Percentiles rank a stretch among this genome's conserved stretches.
Evolutionary conservation across 2,329 filamentous ascomycete genomes (phyloP).

Genomic region (Allantophomopsis cytisporea): DNA sequence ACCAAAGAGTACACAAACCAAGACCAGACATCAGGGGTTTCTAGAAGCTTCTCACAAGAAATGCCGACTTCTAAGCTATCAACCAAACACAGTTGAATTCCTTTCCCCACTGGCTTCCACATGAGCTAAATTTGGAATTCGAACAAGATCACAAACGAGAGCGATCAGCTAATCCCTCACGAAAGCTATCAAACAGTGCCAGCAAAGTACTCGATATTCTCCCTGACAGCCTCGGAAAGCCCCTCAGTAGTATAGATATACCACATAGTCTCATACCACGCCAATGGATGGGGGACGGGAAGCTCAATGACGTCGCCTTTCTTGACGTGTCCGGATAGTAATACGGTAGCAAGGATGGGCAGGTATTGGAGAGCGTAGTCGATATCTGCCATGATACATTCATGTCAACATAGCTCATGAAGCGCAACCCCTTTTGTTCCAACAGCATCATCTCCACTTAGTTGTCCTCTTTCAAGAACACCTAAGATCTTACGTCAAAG

Average conservation of each 20-base stretch:
- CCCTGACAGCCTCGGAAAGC: conserved; percentile 29
- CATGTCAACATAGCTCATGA: conserved; percentile 2
- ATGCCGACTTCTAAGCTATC: too few relatives aligned
- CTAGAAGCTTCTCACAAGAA: too few relatives aligned
- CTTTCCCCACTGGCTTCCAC: too few relatives aligned
- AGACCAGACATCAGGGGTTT: too few relatives aligned
- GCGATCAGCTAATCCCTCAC: too few relatives aligned
- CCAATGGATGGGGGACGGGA: conserved; percentile 40
- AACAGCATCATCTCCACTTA: neutral
- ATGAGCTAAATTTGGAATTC: too few relatives aligned
- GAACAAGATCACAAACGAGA: too few relatives aligned
- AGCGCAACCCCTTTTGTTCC: conserved; percentile 4
- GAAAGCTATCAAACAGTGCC: conserved; percentile 20
- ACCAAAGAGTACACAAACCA: too few relatives aligned
- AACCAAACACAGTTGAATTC: too few relatives aligned
- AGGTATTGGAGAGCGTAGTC: conserved; percentile 32
- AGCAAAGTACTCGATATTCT: conserved; percentile 41
- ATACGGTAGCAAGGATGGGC: conserved; percentile 38
- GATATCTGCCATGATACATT: conserved; percentile 24
- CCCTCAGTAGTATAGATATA: conserved; percentile 39
- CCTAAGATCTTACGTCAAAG: too few relatives aligned
- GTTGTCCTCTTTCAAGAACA: too few relatives aligned
- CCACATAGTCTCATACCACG: conserved; percentile 39
- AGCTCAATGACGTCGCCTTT: conserved; percentile 41
- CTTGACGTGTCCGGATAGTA: conserved; percentile 36